Conservation (phyloP, 2,329 filamentous ascomycete genomes). For the Fragosphaeria purpurea region DNA sequence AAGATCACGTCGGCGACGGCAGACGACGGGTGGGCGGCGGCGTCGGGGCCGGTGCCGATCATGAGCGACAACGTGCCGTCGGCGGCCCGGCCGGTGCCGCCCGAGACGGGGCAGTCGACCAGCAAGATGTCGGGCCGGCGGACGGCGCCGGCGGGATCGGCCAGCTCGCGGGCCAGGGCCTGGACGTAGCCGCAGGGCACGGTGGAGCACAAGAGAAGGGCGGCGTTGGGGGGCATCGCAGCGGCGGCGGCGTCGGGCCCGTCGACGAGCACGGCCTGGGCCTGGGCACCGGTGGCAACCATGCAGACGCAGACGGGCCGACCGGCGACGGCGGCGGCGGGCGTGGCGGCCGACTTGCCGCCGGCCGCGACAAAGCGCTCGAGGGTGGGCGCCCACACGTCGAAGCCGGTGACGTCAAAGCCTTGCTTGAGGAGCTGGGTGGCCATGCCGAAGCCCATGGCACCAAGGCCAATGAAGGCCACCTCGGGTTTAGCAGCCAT, state of each 20-base stretch:
- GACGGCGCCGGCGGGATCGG: constrained; percentile 39
- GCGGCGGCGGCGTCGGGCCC: constrained; percentile 37
- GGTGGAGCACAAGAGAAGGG: constrained; percentile 59
- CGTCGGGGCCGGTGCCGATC: constrained; percentile 48
- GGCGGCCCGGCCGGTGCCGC: constrained; percentile 57
- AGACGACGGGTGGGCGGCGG: constrained; percentile 48
- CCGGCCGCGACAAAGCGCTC: constrained; percentile 55
- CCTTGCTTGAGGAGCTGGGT: constrained; percentile 59
- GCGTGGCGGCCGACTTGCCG: constrained; percentile 47
- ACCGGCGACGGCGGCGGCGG: constrained; percentile 49
- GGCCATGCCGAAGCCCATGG: constrained; percentile 78
- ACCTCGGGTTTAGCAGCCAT: constrained; percentile 31
- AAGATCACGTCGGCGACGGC: constrained; percentile 48
- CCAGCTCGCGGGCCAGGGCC: constrained; percentile 47
- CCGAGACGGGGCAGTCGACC: constrained; percentile 64
- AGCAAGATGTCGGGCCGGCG: constrained; percentile 54
- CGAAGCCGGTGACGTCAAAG: constrained; percentile 60
- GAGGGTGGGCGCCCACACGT: constrained; percentile 58
- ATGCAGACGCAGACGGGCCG: constrained; percentile 59
- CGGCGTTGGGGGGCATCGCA: constrained; percentile 44
- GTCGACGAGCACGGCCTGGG: constrained; percentile 54
- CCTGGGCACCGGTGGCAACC: constrained; percentile 65
- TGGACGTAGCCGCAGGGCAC: constrained; percentile 58
- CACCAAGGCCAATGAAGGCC: constrained; percentile 65
- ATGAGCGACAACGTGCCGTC: constrained; percentile 69